Evolutionary conservation across 2,329 filamentous ascomycete genomes (phyloP), one percentile per base, ranked within the genome.

Genomic region (Phoma herbarum): DNA sequence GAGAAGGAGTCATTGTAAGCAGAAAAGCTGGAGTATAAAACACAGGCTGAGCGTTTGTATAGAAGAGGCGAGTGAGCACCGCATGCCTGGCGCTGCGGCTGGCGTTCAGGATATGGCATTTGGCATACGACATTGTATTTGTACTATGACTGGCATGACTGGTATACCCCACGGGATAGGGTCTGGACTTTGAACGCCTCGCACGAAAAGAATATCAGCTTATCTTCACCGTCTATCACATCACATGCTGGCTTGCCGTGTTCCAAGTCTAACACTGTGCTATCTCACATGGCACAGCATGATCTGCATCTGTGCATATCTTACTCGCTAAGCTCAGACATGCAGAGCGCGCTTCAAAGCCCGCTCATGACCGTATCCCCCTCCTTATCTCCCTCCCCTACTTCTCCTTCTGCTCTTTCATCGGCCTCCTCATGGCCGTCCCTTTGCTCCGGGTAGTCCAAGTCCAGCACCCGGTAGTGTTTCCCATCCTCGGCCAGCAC

Each of bases 381-480:
- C 43, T 57, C 62, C 39, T 43, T 60, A 37, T 48, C 59, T n/a
- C 43, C 60, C 31, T 57, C 57, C 4, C 52, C 66, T 41, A 51
- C 62, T 29, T 51, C 61, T 33, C 44, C 59, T 16, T 45, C 60
- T 18, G 54, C 56, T 2, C 25, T 43, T 29, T 57, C 60, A 14
- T 10, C 52, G 35, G 52, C 50, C 1, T 43, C 60, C 41, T 59
- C 54, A 14, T 57, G 35, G 37, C 52, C 71, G 9, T 42, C 70
- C 7, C 69, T 70, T 18, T 67, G 74, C 11, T 74, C 73, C 45
- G 57, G 71, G 37, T 75, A 77, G 62, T 80, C 85, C 63, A 88
- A 67, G 71, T 88, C 85, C 57, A 87, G 73, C 14, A 87, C 81
- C 46, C 82, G 78, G 72, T 85, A 87, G 59, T 83, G 80, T 68